Conservation (phyloP, 805 yeast genomes). For the Barnettozyma wickerhamii region DNA sequence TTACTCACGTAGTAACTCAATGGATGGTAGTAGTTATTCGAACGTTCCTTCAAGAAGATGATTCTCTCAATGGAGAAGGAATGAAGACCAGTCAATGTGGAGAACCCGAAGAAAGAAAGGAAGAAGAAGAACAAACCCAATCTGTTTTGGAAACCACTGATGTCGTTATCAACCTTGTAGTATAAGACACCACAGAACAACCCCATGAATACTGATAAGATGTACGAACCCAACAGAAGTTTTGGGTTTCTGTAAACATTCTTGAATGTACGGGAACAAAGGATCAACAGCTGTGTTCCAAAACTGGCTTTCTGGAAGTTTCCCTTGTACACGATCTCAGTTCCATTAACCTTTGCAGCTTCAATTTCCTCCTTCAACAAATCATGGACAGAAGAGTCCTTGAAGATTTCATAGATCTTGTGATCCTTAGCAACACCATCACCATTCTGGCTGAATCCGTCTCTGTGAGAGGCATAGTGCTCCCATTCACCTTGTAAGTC, state of each 20-base stretch:
- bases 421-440: conserved; percentile 1
- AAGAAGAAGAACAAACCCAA: conserved; percentile 90
- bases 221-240: conserved; percentile 79
- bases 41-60: conserved; percentile 87
- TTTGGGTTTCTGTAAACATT: conserved; percentile 91
- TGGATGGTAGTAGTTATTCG: conserved; percentile 91
- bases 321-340: conserved; percentile 21
- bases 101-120: conserved; percentile 88
- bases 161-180: conserved; percentile 79
- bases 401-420: conserved; percentile 28
- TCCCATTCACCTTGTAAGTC: conserved; percentile 82
- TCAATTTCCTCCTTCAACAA: conserved; percentile 30
- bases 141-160: conserved; percentile 94
- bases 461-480: conserved; percentile 77
- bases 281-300: conserved; percentile 60
- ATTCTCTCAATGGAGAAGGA: conserved; percentile 86
- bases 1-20: conserved; percentile 81
- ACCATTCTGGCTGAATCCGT: conserved; percentile 28
- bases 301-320: conserved; percentile 45
- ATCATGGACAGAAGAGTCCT: conserved; percentile 29
- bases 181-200: conserved; percentile 82
- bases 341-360: conserved; percentile 18
- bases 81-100: conserved; percentile 87
- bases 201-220: conserved; percentile 72
- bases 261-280: conserved; percentile 85